phyloP scores from a whole-genome alignment of 2,329 filamentous ascomycete genomes.

The Samsoniella hepiali region DNA sequence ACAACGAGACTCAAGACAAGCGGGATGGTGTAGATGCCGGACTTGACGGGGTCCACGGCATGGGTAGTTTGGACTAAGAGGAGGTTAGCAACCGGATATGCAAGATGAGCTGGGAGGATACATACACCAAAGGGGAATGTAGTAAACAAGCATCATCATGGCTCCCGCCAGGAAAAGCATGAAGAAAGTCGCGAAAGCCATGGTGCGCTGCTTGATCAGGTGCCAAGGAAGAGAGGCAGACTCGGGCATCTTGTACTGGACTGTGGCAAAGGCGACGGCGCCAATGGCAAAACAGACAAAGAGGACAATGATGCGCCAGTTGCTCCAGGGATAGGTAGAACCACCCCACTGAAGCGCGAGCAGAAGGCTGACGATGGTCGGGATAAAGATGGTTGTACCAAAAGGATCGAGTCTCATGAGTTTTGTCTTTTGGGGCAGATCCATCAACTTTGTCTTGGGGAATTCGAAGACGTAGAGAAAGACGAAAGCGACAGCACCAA shows the following conservation, averaged over 20 bases:
- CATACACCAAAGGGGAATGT: slow-evolving; percentile 54
- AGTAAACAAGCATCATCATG: slow-evolving; percentile 56
- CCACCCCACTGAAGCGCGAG: slow-evolving; percentile 64
- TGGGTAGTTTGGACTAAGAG: slow-evolving; percentile 53
- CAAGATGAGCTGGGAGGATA: slow-evolving; percentile 18
- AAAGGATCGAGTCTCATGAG: slow-evolving; percentile 55
- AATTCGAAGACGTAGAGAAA: slow-evolving; percentile 48
- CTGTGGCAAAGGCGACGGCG: slow-evolving; percentile 44
- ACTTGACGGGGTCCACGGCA: slow-evolving; percentile 49
- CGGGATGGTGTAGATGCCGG: slow-evolving; percentile 56
- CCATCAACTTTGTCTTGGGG: slow-evolving; percentile 30
- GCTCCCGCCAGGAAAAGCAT: slow-evolving; percentile 46
- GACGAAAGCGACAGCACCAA: slow-evolving; percentile 44
- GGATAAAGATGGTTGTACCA: slow-evolving; percentile 58
- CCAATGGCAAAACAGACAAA: slow-evolving; percentile 49
- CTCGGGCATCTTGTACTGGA: slow-evolving; percentile 53
- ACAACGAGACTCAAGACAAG: slow-evolving; percentile 54
- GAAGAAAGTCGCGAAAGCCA: slow-evolving; percentile 45
- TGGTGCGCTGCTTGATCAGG: slow-evolving; percentile 54
- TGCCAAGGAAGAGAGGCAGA: slow-evolving; percentile 55
- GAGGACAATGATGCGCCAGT: slow-evolving; percentile 52
- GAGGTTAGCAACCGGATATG: not conserved
- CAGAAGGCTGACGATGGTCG: slow-evolving; percentile 56
- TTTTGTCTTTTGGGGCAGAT: slow-evolving; percentile 37
- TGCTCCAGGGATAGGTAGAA: slow-evolving; percentile 49